Conservation (phyloP, 495 filamentous ascomycete genomes). For the Haplographium delicatum region DNA sequence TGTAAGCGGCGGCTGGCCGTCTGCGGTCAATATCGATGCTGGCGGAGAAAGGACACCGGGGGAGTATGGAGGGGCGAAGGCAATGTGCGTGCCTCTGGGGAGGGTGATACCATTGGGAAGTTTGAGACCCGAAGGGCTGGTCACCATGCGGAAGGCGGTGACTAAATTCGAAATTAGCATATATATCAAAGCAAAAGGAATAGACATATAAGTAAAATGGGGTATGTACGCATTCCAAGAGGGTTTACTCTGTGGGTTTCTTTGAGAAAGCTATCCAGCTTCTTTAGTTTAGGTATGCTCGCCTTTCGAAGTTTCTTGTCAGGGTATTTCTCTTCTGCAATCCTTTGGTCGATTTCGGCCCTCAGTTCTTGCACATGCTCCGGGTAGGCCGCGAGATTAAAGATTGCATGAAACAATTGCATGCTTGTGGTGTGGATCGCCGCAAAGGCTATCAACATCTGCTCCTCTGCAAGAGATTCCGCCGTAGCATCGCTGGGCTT, state of each 20-base stretch:
- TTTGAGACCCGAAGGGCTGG: not conserved
- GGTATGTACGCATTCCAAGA: constrained; percentile 4
- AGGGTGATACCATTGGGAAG: constrained; percentile 12
- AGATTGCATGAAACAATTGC: constrained; percentile 18
- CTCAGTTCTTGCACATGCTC: constrained; percentile 17
- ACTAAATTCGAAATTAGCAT: too few species aligned
- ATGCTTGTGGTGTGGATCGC: constrained; percentile 34
- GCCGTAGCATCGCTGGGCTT: too few species aligned
- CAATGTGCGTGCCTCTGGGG: not conserved
- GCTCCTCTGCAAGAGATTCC: too few species aligned
- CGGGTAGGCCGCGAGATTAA: constrained; percentile 10
- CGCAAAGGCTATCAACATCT: too few species aligned
- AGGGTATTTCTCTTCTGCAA: constrained; percentile 23
- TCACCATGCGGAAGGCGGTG: too few species aligned
- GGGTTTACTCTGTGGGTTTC: constrained; percentile 35
- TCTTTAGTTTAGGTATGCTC: constrained; percentile 35
- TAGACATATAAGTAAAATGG: too few species aligned
- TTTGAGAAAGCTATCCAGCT: constrained; percentile 47
- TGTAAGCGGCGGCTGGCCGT: not conserved
- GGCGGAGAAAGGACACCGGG: not conserved
- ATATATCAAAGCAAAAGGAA: too few species aligned
- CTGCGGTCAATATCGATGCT: too few species aligned
- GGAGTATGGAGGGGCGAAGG: not conserved
- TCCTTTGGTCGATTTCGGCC: constrained; percentile 18
- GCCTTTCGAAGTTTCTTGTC: constrained; percentile 27